Base-by-base conservation (phyloP, 2,329 filamentous ascomycete genomes). In the Fusarium humuli region DNA sequence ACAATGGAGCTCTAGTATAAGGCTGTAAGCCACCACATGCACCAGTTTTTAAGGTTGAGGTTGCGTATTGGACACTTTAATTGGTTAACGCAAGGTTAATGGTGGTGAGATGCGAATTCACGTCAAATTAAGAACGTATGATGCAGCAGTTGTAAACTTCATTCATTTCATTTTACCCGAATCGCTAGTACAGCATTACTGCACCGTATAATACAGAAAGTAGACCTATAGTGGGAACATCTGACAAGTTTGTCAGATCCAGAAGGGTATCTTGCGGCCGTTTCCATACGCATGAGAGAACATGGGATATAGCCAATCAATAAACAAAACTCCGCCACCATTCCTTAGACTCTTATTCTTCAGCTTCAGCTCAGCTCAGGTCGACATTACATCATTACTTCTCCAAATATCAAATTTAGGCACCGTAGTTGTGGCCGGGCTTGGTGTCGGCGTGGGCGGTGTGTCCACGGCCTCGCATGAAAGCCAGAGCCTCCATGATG, bases 401-500 rank as follows among this genome's bases (percentile, higher is more conserved):
- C 55, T 48, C 16, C 34, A 37, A 40, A 32, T 18, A 3, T 20
- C 61, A 58, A 25, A 5, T 27, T 67, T 64, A 75, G 34, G 57
- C 72, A 49, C 67, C 60, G 20, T 67, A 65, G 56, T 34, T 59
- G 23, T 70, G 64, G 2, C 63, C 65, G 16, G 75, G 65, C 72
- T 76, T 76, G 61, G 67, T 75, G 18, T 78, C 79, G 16, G 73
- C 76, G 7, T 75, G 76, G 23, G 77, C 75, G 22, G 76, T 71
- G 56, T 74, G 73, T 23, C 77, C 80, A 46, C 83, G 81, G 52
- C 80, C 81, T 45, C 82, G 80, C 72, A 84, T 76, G 34, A 80
- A 79, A 58, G 82, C 80, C 41, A 87, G 71, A 6, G 78, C 80
- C 65, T 87, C 86, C 57, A 87, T 75, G 40, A 82, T 80, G 32